phyloP scores from a whole-genome alignment of 1,284 basidiomycete genomes.

The Golubevia sp. region DNA sequence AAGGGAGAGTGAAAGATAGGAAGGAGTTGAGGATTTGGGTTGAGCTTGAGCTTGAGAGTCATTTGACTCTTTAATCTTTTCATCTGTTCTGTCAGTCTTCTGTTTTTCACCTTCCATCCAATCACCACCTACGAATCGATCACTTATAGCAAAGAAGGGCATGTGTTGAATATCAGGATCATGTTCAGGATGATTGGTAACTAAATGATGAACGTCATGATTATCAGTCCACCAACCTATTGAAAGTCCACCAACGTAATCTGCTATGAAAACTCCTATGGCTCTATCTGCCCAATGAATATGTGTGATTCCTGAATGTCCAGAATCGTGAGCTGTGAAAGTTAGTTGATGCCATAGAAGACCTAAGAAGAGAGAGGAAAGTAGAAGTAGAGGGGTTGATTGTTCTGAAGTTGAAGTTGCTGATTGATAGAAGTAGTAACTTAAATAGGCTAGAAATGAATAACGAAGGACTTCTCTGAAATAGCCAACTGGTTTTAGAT shows the following conservation, averaged over 20 bases:
- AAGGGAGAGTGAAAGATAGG: constrained; percentile 6
- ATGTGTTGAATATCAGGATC: constrained; percentile 63
- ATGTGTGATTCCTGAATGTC: constrained; percentile 60
- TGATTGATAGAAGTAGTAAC: constrained; percentile 21
- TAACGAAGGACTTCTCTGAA: constrained; percentile 46
- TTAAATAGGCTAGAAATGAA: constrained; percentile 19
- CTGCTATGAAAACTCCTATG: constrained; percentile 56
- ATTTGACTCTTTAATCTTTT: no score
- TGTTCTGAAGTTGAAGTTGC: constrained; percentile 19
- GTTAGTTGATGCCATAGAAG: constrained; percentile 61
- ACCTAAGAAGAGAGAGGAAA: constrained; percentile 49
- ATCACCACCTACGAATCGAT: constrained; percentile 19
- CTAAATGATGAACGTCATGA: constrained; percentile 62
- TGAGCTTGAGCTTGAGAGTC: no score
- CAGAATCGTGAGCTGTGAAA: constrained; percentile 61
- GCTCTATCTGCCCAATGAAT: constrained; percentile 44
- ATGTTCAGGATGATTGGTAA: constrained; percentile 62
- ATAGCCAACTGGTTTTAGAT: constrained; percentile 39
- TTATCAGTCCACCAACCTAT: constrained; percentile 62
- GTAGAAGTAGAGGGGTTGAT: constrained; percentile 21
- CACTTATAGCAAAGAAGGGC: constrained; percentile 62
- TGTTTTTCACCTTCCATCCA: no score
- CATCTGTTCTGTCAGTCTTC: no score
- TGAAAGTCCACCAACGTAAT: constrained; percentile 58
- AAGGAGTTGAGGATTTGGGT: no score